These are phyloP conservation scores for Aspergillus eucalypticola DNA, from an alignment of 2,329 filamentous ascomycete genomes.

Conservation along the genomic window DNA sequence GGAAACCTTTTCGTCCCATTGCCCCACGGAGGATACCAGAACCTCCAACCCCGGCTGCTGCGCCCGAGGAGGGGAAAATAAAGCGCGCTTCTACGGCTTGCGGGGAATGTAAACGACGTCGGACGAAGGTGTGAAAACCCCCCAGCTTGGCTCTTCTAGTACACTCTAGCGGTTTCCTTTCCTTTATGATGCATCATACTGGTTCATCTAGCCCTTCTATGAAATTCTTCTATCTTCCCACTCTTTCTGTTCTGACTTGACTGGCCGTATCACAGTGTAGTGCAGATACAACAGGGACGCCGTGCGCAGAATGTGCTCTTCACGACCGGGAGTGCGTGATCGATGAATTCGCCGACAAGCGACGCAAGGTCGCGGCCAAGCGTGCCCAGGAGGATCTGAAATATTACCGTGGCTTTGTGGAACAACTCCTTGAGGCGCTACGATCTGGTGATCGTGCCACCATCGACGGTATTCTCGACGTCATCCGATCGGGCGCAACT, in stretches of 20 bases:
- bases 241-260: slow-evolving; percentile 10
- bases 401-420: slow-evolving; percentile 28
- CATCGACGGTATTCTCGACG: slow-evolving; percentile 28
- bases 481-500: slow-evolving; percentile 28
- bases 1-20: slow-evolving; percentile 32
- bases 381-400: slow-evolving; percentile 33
- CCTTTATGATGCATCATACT: background rate
- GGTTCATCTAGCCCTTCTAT: background rate
- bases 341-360: slow-evolving; percentile 38
- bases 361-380: slow-evolving; percentile 36
- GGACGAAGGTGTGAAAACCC: slow-evolving; percentile 39
- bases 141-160: background rate
- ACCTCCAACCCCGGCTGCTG: slow-evolving; percentile 17
- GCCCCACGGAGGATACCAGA: slow-evolving; percentile 31
- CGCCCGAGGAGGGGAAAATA: slow-evolving; percentile 33
- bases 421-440: slow-evolving; percentile 30
- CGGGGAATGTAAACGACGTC: slow-evolving; percentile 39
- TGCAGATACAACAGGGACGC: slow-evolving; percentile 24
- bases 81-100: slow-evolving; percentile 41
- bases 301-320: slow-evolving; percentile 37
- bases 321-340: slow-evolving; percentile 37
- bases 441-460: slow-evolving; percentile 22
- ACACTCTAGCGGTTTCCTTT: background rate
- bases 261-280: slow-evolving; percentile 30
- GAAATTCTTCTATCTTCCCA: slow-evolving; percentile 11